Evolutionary conservation across 129 eudicot species (phyloP).

Genomic region (Kitagawia praeruptora): DNA sequence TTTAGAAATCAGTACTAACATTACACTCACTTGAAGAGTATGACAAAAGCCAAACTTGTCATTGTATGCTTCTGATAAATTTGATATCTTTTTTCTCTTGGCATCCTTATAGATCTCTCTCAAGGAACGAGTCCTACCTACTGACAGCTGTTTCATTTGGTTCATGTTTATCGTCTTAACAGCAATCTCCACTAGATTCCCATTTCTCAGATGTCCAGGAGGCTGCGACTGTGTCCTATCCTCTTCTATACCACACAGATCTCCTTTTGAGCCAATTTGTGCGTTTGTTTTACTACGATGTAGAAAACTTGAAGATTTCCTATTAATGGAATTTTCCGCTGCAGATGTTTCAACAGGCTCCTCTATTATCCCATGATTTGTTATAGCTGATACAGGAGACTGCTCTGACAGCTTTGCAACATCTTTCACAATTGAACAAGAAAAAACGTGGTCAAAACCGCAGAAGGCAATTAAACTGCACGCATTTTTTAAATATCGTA

Average conservation of each 20-base stretch:
- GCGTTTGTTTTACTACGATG: neutral
- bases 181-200: constrained; percentile 9
- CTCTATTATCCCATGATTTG: constrained; percentile 11
- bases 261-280: neutral
- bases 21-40: constrained; percentile 37
- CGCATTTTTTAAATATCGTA: neutral
- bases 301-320: neutral
- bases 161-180: constrained; percentile 17
- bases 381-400: constrained; percentile 13
- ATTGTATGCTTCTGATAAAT: constrained; percentile 11
- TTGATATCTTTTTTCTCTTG: constrained; percentile 55
- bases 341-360: constrained; percentile 17
- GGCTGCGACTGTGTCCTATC: constrained; percentile 4
- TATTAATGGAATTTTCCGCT: constrained; percentile 27
- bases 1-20: constrained; percentile 28
- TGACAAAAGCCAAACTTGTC: constrained; percentile 66
- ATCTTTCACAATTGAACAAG: constrained; percentile 12
- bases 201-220: neutral
- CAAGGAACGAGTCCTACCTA: constrained; percentile 19
- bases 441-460: neutral
- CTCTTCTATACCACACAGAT: neutral
- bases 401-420: constrained; percentile 7
- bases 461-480: neutral
- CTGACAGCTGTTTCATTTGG: constrained; percentile 16
- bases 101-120: constrained; percentile 23